phyloP scores from a whole-genome alignment of 192 early-diverging fungal species.

The Mortierella hygrophila region DNA sequence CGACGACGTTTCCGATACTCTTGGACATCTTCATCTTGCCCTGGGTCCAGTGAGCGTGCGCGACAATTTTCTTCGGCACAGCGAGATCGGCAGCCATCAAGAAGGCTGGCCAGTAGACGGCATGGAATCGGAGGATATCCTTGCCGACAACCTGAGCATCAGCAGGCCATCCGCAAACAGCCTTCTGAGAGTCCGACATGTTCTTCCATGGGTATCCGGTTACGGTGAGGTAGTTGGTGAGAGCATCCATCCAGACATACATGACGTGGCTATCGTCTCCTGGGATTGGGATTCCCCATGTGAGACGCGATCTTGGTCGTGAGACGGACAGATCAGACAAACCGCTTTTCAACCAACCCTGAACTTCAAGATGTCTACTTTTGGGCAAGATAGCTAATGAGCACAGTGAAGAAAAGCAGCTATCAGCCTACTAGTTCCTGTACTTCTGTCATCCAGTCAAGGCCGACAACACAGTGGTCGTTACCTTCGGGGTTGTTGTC shows the following conservation, averaged over 20 bases:
- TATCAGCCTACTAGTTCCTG: not conserved
- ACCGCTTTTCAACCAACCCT: constrained; percentile 67
- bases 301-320: constrained; percentile 77
- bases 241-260: constrained; percentile 98
- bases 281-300: constrained; percentile 95
- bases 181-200: constrained; percentile 15
- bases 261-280: constrained; percentile 89
- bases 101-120: constrained; percentile 98
- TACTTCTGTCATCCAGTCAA: not conserved
- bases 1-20: constrained; percentile 91
- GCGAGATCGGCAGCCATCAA: constrained; percentile 88
- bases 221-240: constrained; percentile 92
- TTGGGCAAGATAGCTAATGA: constrained; percentile 73
- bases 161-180: constrained; percentile 71
- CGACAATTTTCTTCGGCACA: constrained; percentile 84
- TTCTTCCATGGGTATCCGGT: constrained; percentile 84
- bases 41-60: constrained; percentile 97
- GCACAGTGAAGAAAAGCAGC: not conserved
- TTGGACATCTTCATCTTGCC: constrained; percentile 96
- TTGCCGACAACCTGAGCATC: constrained; percentile 93
- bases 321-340: constrained; percentile 90
- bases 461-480: not conserved
- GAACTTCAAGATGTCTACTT: constrained; percentile 74
- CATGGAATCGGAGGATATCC: constrained; percentile 97
- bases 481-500: constrained; percentile 71